These are phyloP conservation scores for Antitrichia curtipendula DNA, from an alignment of 225 moss, liverwort and hornwort genomes.

Conservation along the genomic window DNA sequence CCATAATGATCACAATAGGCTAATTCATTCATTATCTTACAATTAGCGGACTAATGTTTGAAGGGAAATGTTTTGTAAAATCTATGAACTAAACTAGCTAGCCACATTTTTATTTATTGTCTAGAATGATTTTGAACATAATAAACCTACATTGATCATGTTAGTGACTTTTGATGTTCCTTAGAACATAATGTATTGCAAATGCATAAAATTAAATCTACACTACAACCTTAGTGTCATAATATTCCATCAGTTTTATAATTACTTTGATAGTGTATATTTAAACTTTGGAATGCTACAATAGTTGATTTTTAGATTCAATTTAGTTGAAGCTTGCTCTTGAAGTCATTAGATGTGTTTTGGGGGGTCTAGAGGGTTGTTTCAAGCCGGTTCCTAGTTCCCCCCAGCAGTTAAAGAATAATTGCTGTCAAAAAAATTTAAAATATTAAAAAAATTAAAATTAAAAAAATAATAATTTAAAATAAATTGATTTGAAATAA, in stretches of 20 bases:
- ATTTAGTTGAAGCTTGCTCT: conserved; percentile 18
- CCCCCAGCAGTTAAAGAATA: too few species aligned
- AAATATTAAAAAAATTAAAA: too few species aligned
- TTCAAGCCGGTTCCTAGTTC: too few species aligned
- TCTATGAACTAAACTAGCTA: not conserved
- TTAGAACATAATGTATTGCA: not conserved
- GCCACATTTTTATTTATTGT: too few species aligned
- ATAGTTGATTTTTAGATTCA: conserved; percentile 19
- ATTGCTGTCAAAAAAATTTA: too few species aligned
- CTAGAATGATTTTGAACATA: not conserved
- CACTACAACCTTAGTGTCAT: not conserved
- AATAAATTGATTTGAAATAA: too few species aligned
- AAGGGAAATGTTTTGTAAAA: not conserved
- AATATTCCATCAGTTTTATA: not conserved
- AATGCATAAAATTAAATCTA: not conserved
- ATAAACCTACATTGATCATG: not conserved
- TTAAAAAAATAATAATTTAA: too few species aligned
- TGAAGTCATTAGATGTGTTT: too few species aligned
- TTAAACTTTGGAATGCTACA: conserved; percentile 49
- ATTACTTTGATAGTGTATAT: not conserved
- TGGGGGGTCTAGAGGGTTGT: too few species aligned
- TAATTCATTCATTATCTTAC: too few species aligned
- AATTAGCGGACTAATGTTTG: rapidly evolving
- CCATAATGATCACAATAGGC: not conserved
- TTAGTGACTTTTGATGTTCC: not conserved